phyloP scores from a whole-genome alignment of 2,329 filamentous ascomycete genomes.

The Ambrosiella xylebori region DNA sequence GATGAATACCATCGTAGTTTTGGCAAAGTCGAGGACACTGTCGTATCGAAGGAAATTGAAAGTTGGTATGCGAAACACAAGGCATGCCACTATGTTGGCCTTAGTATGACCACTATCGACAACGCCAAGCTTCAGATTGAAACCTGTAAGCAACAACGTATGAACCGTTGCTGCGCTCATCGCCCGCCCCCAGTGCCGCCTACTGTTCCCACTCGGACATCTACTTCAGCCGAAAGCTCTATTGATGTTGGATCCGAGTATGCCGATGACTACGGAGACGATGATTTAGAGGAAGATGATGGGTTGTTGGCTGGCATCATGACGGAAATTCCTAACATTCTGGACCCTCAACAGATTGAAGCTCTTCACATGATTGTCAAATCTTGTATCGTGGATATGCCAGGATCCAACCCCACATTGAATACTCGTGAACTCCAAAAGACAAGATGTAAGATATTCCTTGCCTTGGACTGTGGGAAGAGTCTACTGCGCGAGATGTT shows the following conservation, averaged over 20 bases:
- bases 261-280: conserved; percentile 31
- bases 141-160: conserved; percentile 30
- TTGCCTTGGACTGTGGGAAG: conserved; percentile 78
- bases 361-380: conserved; percentile 95
- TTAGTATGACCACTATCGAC: conserved; percentile 39
- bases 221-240: conserved; percentile 6
- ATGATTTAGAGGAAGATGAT: conserved; percentile 52
- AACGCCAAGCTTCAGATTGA: conserved; percentile 42
- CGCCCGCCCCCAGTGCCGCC: conserved; percentile 5
- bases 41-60: conserved; percentile 46
- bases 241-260: conserved; percentile 11
- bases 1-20: conserved; percentile 15
- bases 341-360: conserved; percentile 90
- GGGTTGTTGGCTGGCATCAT: conserved; percentile 68
- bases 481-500: conserved; percentile 79
- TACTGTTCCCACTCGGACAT: background rate
- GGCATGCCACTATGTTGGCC: conserved; percentile 3
- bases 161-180: conserved; percentile 9
- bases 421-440: conserved; percentile 61
- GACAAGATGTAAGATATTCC: conserved; percentile 71
- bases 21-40: background rate
- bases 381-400: conserved; percentile 76
- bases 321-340: conserved; percentile 84
- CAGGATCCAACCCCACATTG: conserved; percentile 25
- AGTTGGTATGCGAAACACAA: conserved; percentile 34